Conservation (phyloP, 106 monocot species). For the Narthecium ossifragum region DNA sequence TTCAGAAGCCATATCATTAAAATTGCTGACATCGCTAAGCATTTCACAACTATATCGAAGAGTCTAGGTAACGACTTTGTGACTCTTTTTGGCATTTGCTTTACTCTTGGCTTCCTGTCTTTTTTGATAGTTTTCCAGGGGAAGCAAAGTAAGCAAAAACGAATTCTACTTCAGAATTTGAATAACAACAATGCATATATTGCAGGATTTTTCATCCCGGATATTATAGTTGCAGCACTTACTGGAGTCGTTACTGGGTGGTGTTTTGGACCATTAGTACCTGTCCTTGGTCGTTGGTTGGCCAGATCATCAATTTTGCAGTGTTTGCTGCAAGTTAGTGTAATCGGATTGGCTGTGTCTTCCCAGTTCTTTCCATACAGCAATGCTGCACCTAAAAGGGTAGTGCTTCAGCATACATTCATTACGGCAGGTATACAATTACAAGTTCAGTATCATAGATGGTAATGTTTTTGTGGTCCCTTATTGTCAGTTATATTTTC, state of each 20-base stretch:
- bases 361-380: constrained; percentile 88
- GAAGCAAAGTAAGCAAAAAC: neutral
- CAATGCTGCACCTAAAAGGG: constrained; percentile 81
- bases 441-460: too few relatives aligned
- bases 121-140: neutral
- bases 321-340: constrained; percentile 59
- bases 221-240: constrained; percentile 70
- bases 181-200: neutral
- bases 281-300: constrained; percentile 72
- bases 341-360: constrained; percentile 70
- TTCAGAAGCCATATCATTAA: too few relatives aligned
- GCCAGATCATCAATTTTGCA: constrained; percentile 56
- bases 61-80: too few relatives aligned
- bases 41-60: neutral
- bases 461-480: too few relatives aligned
- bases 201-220: constrained; percentile 90
- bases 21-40: too few relatives aligned
- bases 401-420: constrained; percentile 79
- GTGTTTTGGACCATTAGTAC: constrained; percentile 77
- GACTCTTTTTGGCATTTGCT: neutral
- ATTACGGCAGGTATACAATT: constrained; percentile 43
- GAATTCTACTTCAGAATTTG: neutral
- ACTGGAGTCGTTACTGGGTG: constrained; percentile 78
- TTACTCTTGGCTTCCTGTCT: neutral
- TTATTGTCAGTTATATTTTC: neutral